Evolutionary conservation across 768 basidiomycete genomes (phyloP).

Genomic region (Pleurotus tuber-regium): DNA sequence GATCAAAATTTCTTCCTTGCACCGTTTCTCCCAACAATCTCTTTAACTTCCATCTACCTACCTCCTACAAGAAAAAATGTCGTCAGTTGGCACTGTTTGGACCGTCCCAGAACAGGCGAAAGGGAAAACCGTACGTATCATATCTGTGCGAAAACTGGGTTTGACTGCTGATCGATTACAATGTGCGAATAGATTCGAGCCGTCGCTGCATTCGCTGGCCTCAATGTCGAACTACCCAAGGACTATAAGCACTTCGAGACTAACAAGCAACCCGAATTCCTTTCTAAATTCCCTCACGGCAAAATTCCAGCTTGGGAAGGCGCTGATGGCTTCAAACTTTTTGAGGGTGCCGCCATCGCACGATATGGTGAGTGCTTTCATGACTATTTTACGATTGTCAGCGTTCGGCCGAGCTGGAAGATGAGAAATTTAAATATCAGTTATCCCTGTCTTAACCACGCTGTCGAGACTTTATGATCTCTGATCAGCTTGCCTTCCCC

Average conservation of each 20-base stretch:
- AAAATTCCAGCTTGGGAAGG: slow-evolving; percentile 86
- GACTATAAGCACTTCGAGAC: slow-evolving; percentile 58
- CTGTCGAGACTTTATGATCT: slow-evolving; percentile 50
- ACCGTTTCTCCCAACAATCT: slow-evolving; percentile 14
- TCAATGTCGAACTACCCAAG: slow-evolving; percentile 52
- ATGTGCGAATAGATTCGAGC: slow-evolving; percentile 41
- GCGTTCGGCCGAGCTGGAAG: neutral
- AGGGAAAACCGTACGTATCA: slow-evolving; percentile 48
- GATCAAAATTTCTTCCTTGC: slow-evolving; percentile 8
- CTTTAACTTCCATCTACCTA: slow-evolving; percentile 21
- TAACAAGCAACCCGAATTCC: slow-evolving; percentile 70
- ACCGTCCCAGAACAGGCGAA: slow-evolving; percentile 37
- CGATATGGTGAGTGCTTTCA: slow-evolving; percentile 73
- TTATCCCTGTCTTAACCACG: slow-evolving; percentile 72
- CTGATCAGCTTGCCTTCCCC: slow-evolving; percentile 26
- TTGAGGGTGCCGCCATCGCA: slow-evolving; percentile 79
- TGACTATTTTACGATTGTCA: slow-evolving; percentile 10
- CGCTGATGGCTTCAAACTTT: slow-evolving; percentile 72
- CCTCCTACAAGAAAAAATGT: slow-evolving; percentile 40
- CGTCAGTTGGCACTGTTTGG: slow-evolving; percentile 66
- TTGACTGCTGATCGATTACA: neutral
- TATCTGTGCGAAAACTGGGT: slow-evolving; percentile 1
- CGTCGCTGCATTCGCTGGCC: slow-evolving; percentile 56
- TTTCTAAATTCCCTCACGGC: slow-evolving; percentile 72
- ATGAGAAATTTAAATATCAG: slow-evolving; percentile 40